These are phyloP conservation scores for Cornus controversa DNA, from an alignment of 148 eudicot species.

Conservation along the genomic window DNA sequence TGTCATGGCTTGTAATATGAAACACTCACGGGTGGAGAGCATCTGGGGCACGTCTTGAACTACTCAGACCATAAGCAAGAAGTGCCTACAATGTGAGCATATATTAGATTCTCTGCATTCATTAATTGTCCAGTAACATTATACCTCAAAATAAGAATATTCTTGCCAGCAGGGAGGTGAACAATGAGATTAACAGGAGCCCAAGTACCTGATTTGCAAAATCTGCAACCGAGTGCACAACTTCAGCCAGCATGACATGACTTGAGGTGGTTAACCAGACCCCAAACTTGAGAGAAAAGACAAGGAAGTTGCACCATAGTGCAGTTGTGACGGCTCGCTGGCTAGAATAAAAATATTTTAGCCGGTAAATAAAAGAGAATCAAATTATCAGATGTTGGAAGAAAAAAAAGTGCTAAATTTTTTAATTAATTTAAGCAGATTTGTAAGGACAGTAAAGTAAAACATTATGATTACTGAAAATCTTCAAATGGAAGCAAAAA, in stretches of 20 bases:
- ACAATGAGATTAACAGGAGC: neutral
- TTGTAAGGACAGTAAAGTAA: too few relatives aligned
- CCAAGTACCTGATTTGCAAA: constrained; percentile 87
- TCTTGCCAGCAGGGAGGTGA: constrained; percentile 6
- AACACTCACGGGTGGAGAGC: constrained; percentile 93
- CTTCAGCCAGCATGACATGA: constrained; percentile 95
- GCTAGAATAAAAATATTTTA: constrained; percentile 34
- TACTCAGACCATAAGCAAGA: constrained; percentile 93
- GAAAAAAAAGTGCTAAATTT: too few relatives aligned
- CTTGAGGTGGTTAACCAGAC: constrained; percentile 90
- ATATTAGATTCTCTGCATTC: constrained; percentile 40
- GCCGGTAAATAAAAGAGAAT: neutral
- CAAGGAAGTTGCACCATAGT: constrained; percentile 93
- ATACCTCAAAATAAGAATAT: neutral
- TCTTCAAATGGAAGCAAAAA: too few relatives aligned
- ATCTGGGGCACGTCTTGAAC: constrained; percentile 98
- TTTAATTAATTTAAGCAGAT: too few relatives aligned
- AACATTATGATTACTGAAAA: too few relatives aligned
- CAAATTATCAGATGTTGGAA: neutral
- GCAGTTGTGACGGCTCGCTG: constrained; percentile 95
- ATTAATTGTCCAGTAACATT: constrained; percentile 1
- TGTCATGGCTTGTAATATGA: neutral
- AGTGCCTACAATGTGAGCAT: constrained; percentile 68
- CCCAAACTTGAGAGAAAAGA: constrained; percentile 94
- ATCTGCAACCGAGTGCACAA: constrained; percentile 88